Base-by-base conservation (phyloP, 176 grass and related monocot genomes). In the Elaeis guineensis region DNA sequence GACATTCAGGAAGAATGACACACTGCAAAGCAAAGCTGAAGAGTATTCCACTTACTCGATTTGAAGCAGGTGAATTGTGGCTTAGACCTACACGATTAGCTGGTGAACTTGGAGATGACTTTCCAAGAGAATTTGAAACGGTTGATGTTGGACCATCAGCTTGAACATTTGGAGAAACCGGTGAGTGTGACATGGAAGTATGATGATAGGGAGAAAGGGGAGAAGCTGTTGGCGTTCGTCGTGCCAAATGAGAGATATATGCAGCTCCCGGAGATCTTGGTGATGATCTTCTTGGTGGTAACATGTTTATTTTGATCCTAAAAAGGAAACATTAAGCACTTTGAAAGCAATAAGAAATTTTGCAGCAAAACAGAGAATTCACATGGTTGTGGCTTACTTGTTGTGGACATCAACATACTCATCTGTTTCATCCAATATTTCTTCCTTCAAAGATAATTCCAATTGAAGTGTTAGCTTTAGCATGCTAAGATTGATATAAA, bases 371-470 rank as follows among this genome's bases (percentile, higher is more conserved):
- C 57, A 48, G 11, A 32, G 22, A 56, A 48, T 29, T 57, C 11
- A 12, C 35, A 44, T 12, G 35, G 11, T 44, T 44, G 9, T 14
- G 17, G 69, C 93, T 76, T 89, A 98, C 93, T 92, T 98, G 63
- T 98, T 98, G 59, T 98, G 93, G 49, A 98, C 87, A 76, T 98
- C 93, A 62, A 98, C 84, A 58, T 98, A 98, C 25, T 98, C 93
- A 9, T 98, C 93, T 18, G 93, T 98, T 72, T 98, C 93, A 68
- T 98, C 93, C 49, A 74, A 92, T 67, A 98, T 98, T 63, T 79
- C 84, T 87, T 98, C 93, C 93, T 98, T 70, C n/a, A 17, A 69
- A 69, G 65, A 16, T 11, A 61, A 32, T 17, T 21, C 61, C 50
- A 19, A 62, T 3, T 4, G 25, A 61, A 17, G n/a, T 61, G 3